Conservation (phyloP, 2,329 filamentous ascomycete species). For the Hypoxylon sp. region DNA sequence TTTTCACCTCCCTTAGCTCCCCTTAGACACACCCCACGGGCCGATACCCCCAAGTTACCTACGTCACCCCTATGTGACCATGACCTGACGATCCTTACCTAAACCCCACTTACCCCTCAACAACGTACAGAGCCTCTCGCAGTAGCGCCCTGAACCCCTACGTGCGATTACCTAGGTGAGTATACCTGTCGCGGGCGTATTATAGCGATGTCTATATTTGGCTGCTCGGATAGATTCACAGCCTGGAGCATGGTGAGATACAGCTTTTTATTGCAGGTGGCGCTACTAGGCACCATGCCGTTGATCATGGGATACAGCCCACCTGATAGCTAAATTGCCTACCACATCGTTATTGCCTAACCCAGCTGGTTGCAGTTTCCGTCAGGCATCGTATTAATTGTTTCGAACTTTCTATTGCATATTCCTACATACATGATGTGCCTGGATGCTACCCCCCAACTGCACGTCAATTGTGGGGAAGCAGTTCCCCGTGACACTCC, state of each 20-base stretch:
- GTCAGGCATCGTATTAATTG: slow-evolving; percentile 19
- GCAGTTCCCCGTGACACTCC: slow-evolving; percentile 37
- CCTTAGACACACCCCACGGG: slow-evolving; percentile 24
- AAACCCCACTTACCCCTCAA: slow-evolving; percentile 43
- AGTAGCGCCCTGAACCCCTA: slow-evolving; percentile 4
- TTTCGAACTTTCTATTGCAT: slow-evolving; percentile 41
- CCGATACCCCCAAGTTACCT: slow-evolving; percentile 32
- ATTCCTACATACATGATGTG: slow-evolving; percentile 28
- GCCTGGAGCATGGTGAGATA: slow-evolving; percentile 4
- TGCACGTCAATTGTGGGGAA: slow-evolving; percentile 46
- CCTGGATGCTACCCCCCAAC: slow-evolving; percentile 40
- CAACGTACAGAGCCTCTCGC: slow-evolving; percentile 39
- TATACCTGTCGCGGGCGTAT: slow-evolving; percentile 3
- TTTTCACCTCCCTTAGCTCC: background rate
- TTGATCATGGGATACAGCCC: slow-evolving; percentile 40
- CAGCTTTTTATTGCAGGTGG: slow-evolving; percentile 21
- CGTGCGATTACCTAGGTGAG: background rate
- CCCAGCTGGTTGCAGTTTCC: slow-evolving; percentile 39
- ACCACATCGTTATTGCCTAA: slow-evolving; percentile 42
- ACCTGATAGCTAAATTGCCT: slow-evolving; percentile 41
- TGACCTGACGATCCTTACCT: slow-evolving; percentile 44
- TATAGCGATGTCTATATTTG: slow-evolving; percentile 29
- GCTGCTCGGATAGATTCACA: slow-evolving; percentile 13
- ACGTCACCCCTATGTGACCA: slow-evolving; percentile 43
- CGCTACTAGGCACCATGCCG: slow-evolving; percentile 23